Conservation (phyloP, 2,329 filamentous ascomycete genomes). For the Cordyceps militaris region DNA sequence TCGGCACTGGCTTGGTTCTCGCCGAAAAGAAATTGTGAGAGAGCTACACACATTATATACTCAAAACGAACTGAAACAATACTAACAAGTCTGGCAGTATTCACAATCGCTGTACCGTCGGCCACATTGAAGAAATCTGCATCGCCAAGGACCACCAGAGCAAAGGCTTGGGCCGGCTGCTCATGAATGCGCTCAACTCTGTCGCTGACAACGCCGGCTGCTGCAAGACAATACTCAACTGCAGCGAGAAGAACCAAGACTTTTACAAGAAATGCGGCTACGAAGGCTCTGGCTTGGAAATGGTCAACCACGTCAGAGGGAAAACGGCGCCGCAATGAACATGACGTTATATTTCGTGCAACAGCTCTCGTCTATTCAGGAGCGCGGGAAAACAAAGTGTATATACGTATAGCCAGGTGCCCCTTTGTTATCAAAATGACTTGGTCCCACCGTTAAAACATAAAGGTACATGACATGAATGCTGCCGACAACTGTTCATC, state of each 20-base stretch:
- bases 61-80: not conserved
- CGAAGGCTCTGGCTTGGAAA: constrained; percentile 9
- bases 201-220: constrained; percentile 68
- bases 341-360: not conserved
- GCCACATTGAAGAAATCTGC: constrained; percentile 81
- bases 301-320: constrained; percentile 10
- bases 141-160: constrained; percentile 73
- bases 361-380: not conserved
- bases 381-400: not conserved
- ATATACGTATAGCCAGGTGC: not conserved
- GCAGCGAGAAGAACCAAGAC: constrained; percentile 67
- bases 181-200: constrained; percentile 71
- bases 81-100: constrained; percentile 37
- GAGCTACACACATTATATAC: not conserved
- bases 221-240: constrained; percentile 73
- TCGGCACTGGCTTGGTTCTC: constrained; percentile 68
- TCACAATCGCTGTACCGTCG: constrained; percentile 60
- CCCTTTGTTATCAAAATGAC: not conserved
- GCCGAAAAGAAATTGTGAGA: constrained; percentile 70
- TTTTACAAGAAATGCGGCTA: constrained; percentile 53
- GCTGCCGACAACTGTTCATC: not conserved
- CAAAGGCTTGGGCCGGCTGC: constrained; percentile 68
- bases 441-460: not conserved
- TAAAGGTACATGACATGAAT: constrained; percentile 3
- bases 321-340: not conserved